Evolutionary conservation across 2,329 filamentous ascomycete genomes (phyloP).

Genomic region (Sporothrix curviconia): DNA sequence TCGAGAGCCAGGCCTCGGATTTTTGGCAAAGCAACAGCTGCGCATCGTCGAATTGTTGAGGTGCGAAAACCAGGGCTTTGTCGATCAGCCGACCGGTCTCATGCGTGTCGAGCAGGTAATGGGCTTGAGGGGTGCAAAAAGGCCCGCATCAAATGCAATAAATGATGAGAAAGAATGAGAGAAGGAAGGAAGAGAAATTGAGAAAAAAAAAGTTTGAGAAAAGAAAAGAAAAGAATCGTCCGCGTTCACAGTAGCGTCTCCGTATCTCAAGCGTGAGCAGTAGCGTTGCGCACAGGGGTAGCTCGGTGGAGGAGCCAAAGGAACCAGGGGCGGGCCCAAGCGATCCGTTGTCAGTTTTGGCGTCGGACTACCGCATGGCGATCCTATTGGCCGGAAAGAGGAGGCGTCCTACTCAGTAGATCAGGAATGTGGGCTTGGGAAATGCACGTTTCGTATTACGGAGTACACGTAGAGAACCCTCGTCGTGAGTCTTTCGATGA

Average conservation of each 20-base stretch:
- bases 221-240: background rate
- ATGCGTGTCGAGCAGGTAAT: conserved; percentile 1
- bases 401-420: background rate
- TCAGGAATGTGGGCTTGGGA: background rate
- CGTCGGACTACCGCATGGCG: background rate
- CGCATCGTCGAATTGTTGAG: no score
- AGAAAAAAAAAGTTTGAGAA: background rate
- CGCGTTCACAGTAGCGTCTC: background rate
- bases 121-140: no score
- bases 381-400: conserved; percentile 7
- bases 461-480: no score
- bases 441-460: background rate
- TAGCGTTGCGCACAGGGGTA: background rate
- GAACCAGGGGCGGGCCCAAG: background rate
- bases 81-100: conserved; percentile 10
- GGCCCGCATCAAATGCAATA: no score
- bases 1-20: no score
- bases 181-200: background rate
- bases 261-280: background rate
- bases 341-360: background rate
- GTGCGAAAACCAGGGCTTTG: no score
- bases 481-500: no score
- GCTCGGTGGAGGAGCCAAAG: conserved; percentile 9
- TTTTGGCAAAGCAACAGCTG: no score
- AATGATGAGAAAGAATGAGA: no score